Evolutionary conservation across 1,139 yeast genomes (phyloP), one percentile per base, ranked within the genome.

Genomic region (Nakaseomyces nivariensis): DNA sequence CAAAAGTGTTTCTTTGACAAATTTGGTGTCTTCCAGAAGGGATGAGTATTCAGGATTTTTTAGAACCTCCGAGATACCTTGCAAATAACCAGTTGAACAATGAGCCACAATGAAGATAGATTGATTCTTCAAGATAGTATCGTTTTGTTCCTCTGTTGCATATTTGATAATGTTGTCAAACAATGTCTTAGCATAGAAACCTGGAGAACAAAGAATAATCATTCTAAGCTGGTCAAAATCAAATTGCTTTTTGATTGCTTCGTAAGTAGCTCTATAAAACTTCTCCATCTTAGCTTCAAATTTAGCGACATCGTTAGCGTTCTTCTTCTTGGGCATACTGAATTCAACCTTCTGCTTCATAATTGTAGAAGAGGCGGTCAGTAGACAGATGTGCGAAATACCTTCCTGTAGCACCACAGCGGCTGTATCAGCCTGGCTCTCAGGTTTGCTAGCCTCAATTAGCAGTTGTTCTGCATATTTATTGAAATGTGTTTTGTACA

Each of bases 361-460:
- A 34, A 88, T 81, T 0, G 97, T 90, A 82, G 92, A 85, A 53
- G 84, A 84, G 48, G 90, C 95, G 0, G 97, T 88, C 31, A 92
- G 76, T 48, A 89, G 73, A 67, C 98, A 92, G 24, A 92, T 72
- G 66, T 92, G 96, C 0, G 97, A 97, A 47, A 92, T 79, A 26
- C 97, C 97, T 63, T 94, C 97, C 67, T 92, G 92, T 62, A 92
- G 69, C 1, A 90, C 95, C 29, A 92, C 82, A 0, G 98, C 98
- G 1, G 96, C 98, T 8, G 92, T 79, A 60, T 92, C 97, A 0
- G 97, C 95, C 62, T 84, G 84, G 45, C 78, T 75, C 52, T 82
- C 96, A 22, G 86, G 75, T 29, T 86, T 79, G 47, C 90, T 80
- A 4, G 95, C 79, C 46, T 84, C 83, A 8, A 78, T 74, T 9